Conservation (phyloP, 805 yeast genomes). For the Saccharomyces jurei region DNA sequence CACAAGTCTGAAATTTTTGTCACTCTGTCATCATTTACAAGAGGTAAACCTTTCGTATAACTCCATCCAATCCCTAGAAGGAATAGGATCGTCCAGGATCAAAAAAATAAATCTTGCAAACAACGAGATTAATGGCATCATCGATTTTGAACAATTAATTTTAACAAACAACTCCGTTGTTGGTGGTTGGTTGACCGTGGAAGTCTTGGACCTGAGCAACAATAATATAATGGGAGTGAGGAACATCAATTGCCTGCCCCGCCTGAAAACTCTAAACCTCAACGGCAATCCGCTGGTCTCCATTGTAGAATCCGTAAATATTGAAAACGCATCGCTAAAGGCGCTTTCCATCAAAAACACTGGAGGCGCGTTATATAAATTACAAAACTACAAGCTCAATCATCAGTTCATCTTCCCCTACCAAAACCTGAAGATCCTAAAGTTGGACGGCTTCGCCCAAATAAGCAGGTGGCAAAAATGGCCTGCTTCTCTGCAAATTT, state of each 20-base stretch:
- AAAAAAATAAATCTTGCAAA: constrained; percentile 14
- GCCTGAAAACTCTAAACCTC: constrained; percentile 14
- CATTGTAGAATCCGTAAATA: constrained; percentile 1
- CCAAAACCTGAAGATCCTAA: background rate
- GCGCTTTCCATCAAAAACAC: background rate
- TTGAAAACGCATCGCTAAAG: background rate
- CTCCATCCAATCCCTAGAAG: constrained; percentile 14
- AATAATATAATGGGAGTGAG: constrained; percentile 17
- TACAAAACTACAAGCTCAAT: background rate
- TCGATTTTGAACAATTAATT: constrained; percentile 20
- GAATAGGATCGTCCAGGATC: constrained; percentile 12
- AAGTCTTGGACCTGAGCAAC: constrained; percentile 18
- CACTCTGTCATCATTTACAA: constrained; percentile 13
- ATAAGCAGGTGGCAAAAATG: constrained; percentile 1
- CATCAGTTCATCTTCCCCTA: background rate
- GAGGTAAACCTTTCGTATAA: constrained; percentile 19
- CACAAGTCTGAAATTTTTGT: constrained; percentile 10
- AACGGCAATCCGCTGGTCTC: constrained; percentile 21
- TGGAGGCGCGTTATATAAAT: background rate
- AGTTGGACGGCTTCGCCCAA: constrained; percentile 4
- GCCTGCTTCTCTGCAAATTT: constrained; percentile 1
- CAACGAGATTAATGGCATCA: constrained; percentile 18
- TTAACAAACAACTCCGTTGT: constrained; percentile 4
- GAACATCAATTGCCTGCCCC: constrained; percentile 15
- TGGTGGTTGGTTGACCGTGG: constrained; percentile 17